A percentile compares a stretch with the other conserved stretches of the same genome.
Evolutionary conservation across 192 early-diverging fungal genomes (phyloP).

Genomic region (Diversispora eburnea): DNA sequence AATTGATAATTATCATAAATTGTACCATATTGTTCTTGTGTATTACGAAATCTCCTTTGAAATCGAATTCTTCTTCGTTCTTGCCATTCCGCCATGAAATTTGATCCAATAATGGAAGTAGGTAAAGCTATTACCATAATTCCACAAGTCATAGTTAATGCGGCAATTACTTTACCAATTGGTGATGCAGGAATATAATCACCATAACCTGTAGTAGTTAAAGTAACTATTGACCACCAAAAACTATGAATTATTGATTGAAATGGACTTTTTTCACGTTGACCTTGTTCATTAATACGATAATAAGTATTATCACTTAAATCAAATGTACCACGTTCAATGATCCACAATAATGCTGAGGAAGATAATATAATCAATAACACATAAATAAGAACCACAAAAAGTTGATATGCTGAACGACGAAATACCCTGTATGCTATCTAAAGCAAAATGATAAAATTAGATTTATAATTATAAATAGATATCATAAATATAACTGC

Average conservation of each 20-base stretch:
- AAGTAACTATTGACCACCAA: conserved; percentile 53
- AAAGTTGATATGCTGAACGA: conserved; percentile 25
- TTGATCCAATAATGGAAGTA: conserved; percentile 54
- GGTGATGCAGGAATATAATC: conserved; percentile 49
- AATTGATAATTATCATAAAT: neutral
- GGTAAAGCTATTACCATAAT: conserved; percentile 55
- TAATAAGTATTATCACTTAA: neutral
- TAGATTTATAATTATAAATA: neutral
- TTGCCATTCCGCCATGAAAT: conserved; percentile 49
- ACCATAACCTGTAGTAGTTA: conserved; percentile 56
- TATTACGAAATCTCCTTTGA: conserved; percentile 3
- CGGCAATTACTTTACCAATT: conserved; percentile 45
- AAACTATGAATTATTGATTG: conserved; percentile 50
- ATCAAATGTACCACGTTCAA: conserved; percentile 27
- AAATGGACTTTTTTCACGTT: conserved; percentile 42
- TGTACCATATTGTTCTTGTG: neutral
- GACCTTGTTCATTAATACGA: neutral
- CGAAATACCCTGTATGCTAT: conserved; percentile 18
- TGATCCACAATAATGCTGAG: conserved; percentile 20
- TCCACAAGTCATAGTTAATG: conserved; percentile 50
- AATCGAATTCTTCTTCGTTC: conserved; percentile 3
- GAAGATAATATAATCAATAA: conserved; percentile 21
- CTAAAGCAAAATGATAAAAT: neutral
- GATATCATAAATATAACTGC: no score
- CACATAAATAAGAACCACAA: conserved; percentile 18